Evolutionary conservation across 2,329 filamentous ascomycete species (phyloP).

Genomic region (Aspergillus terreus): DNA sequence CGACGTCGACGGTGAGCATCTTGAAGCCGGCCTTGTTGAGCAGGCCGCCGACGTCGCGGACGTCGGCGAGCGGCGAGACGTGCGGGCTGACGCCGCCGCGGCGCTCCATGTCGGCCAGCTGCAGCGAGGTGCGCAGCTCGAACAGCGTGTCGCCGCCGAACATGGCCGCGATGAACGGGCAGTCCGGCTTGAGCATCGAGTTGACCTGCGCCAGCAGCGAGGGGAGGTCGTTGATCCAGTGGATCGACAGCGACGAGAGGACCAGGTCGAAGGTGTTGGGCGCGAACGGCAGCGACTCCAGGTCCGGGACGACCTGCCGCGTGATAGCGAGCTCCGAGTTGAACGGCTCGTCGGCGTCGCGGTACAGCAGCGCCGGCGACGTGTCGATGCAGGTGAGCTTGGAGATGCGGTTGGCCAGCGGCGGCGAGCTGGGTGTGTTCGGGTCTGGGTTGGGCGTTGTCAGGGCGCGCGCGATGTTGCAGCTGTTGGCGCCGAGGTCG

Average conservation of each 20-base stretch:
- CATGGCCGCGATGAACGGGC: conserved; percentile 93
- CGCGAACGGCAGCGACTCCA: conserved; percentile 71
- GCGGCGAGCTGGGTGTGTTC: conserved; percentile 39
- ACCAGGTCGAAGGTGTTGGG: conserved; percentile 81
- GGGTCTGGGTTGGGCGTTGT: conserved; percentile 65
- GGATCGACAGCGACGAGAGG: conserved; percentile 80
- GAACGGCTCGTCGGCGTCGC: conserved; percentile 65
- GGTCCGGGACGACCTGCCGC: conserved; percentile 65
- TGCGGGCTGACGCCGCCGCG: conserved; percentile 88
- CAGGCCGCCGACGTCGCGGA: conserved; percentile 83
- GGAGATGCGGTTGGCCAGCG: conserved; percentile 67
- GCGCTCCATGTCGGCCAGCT: conserved; percentile 86
- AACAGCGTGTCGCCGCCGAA: conserved; percentile 91
- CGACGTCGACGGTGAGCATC: conserved; percentile 92
- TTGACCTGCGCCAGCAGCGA: conserved; percentile 82
- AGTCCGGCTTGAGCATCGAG: conserved; percentile 80
- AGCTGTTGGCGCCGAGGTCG: conserved; percentile 92
- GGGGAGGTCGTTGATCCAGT: conserved; percentile 97
- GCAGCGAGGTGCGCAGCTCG: conserved; percentile 87
- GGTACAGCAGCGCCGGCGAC: conserved; percentile 71
- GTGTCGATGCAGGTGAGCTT: conserved; percentile 79
- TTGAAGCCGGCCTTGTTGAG: conserved; percentile 87
- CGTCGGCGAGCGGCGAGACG: conserved; percentile 86
- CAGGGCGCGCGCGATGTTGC: conserved; percentile 83
- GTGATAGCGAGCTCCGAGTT: conserved; percentile 70